These are phyloP conservation scores for Diplodia scrobiculata DNA, from an alignment of 2,329 filamentous ascomycete species.

Conservation along the genomic window DNA sequence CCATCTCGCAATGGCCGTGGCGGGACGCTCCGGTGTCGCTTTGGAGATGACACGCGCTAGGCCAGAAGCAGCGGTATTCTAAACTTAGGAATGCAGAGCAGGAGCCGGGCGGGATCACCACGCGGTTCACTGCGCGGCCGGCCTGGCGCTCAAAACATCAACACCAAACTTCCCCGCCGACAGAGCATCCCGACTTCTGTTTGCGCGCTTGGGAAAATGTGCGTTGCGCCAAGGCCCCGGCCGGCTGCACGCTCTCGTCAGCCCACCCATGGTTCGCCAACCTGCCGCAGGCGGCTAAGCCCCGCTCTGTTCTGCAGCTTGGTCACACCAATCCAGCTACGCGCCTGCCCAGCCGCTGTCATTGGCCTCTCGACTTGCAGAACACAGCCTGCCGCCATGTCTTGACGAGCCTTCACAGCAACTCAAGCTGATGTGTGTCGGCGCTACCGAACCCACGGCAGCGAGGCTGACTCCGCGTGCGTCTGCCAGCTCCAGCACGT, in stretches of 20 bases:
- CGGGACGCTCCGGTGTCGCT: conserved; percentile 15
- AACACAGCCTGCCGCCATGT: neutral
- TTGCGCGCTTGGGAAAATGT: neutral
- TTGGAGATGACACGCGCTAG: conserved; percentile 1
- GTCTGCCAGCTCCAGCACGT: neutral
- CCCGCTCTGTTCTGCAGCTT: conserved; percentile 11
- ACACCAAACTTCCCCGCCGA: conserved; percentile 9
- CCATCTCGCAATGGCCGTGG: conserved; percentile 12
- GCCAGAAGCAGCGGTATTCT: conserved; percentile 1
- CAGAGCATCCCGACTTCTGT: conserved; percentile 7
- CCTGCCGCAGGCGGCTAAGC: conserved; percentile 6
- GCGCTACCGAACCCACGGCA: neutral
- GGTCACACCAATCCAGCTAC: conserved; percentile 14
- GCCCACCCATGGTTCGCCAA: neutral
- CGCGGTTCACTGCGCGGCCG: neutral
- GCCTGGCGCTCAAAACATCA: conserved; percentile 8
- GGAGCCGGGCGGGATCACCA: conserved; percentile 5
- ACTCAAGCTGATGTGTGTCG: neutral
- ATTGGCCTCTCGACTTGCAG: neutral
- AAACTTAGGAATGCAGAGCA: conserved; percentile 8
- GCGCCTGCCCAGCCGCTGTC: neutral
- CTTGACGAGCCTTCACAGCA: neutral
- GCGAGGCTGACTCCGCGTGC: neutral
- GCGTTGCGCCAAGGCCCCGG: conserved; percentile 5
- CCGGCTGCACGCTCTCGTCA: conserved; percentile 17